Evolutionary conservation across 1,284 basidiomycete genomes (phyloP).

Genomic region (Coniophora puteana): DNA sequence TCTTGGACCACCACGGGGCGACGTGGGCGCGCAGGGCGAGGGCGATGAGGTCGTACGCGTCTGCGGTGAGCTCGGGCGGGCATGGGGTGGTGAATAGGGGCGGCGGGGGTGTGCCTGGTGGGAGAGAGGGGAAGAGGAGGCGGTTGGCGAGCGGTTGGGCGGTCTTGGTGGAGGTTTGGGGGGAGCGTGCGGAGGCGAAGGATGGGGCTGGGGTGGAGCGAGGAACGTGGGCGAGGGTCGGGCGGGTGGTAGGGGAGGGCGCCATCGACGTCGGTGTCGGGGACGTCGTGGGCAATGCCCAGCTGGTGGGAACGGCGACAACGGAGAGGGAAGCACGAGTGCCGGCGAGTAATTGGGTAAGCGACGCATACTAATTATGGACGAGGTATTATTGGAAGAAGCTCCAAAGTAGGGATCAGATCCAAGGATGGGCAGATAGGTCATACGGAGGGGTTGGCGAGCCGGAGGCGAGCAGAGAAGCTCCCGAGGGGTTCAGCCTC

Average conservation of each 20-base stretch:
- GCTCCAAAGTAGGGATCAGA: too few relatives aligned
- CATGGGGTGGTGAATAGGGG: conserved; percentile 45
- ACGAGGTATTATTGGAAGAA: too few relatives aligned
- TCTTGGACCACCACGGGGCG: conserved; percentile 78
- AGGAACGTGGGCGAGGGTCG: conserved; percentile 10
- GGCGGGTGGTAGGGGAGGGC: conserved; percentile 10
- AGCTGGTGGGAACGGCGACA: too few relatives aligned
- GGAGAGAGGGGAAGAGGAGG: conserved; percentile 63
- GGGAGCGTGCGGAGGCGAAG: conserved; percentile 13
- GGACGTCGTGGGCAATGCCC: too few relatives aligned
- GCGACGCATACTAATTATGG: too few relatives aligned
- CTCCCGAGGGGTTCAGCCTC: too few relatives aligned
- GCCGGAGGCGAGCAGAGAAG: too few relatives aligned
- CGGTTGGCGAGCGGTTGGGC: conserved; percentile 45
- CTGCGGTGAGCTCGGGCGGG: conserved; percentile 55
- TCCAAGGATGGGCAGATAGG: too few relatives aligned
- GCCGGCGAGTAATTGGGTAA: too few relatives aligned
- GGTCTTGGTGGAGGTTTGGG: conserved; percentile 14
- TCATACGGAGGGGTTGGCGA: too few relatives aligned
- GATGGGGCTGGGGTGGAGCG: conserved; percentile 24
- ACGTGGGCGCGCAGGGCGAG: conserved; percentile 74
- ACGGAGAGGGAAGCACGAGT: too few relatives aligned
- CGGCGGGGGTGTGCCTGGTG: conserved; percentile 44
- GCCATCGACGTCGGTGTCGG: not conserved
- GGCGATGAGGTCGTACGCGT: conserved; percentile 75